Percentiles rank a stretch among this genome's conserved stretches.
Evolutionary conservation across 2,329 filamentous ascomycete species (phyloP).

Genomic region (Phialophora macrospora): DNA sequence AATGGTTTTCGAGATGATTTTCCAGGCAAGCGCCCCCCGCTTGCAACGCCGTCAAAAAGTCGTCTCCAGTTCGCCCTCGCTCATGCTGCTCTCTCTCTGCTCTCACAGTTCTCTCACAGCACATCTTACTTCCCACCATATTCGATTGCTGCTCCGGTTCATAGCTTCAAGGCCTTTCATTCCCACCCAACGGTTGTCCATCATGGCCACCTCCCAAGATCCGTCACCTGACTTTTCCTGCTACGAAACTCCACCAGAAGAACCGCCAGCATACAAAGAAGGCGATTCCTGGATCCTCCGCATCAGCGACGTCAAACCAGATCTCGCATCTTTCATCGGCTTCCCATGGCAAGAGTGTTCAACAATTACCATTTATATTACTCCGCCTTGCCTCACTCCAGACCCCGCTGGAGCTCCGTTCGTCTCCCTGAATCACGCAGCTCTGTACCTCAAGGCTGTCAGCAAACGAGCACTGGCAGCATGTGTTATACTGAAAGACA

Average conservation of each 20-base stretch:
- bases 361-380: conserved; percentile 17
- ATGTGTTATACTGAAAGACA: conserved; percentile 6
- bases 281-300: conserved; percentile 16
- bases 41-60: background rate
- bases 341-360: conserved; percentile 23
- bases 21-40: conserved; percentile 2
- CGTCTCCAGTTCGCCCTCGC: background rate
- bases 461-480: conserved; percentile 5
- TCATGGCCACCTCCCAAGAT: conserved; percentile 8
- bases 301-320: conserved; percentile 18
- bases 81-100: background rate
- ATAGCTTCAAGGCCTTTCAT: conserved; percentile 1
- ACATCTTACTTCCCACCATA: conserved; percentile 9
- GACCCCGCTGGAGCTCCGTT: conserved; percentile 12
- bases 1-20: background rate
- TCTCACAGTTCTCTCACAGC: conserved; percentile 1
- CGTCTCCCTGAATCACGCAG: conserved; percentile 15
- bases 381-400: conserved; percentile 12
- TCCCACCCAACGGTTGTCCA: background rate
- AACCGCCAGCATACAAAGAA: conserved; percentile 6
- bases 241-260: background rate
- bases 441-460: conserved; percentile 15
- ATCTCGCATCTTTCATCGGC: conserved; percentile 2
- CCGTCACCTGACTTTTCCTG: background rate
- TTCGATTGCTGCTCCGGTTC: background rate